Evolutionary conservation across 768 basidiomycete genomes (phyloP).

Genomic region (Tubosaeta sp.): DNA sequence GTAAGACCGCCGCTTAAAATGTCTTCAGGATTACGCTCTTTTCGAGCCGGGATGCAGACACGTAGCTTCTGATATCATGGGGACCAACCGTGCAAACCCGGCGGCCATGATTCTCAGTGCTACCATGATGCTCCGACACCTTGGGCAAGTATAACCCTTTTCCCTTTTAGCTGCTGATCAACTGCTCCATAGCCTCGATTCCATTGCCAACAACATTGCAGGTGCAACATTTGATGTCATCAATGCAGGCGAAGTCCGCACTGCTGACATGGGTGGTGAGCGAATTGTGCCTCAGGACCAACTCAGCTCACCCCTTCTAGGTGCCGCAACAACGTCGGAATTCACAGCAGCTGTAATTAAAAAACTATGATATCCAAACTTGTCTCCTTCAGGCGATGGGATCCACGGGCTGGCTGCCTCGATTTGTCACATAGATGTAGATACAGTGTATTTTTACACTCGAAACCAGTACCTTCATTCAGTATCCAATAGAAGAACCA

Average conservation of each 20-base stretch:
- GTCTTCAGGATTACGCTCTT: slow-evolving; percentile 81
- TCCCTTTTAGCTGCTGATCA: slow-evolving; percentile 15
- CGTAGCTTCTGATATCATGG: slow-evolving; percentile 94
- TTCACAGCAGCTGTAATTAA: slow-evolving; percentile 92
- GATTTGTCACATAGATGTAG: slow-evolving; percentile 24
- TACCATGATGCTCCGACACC: slow-evolving; percentile 96
- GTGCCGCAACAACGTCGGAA: slow-evolving; percentile 87
- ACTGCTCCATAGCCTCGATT: slow-evolving; percentile 61
- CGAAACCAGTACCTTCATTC: slow-evolving; percentile 16
- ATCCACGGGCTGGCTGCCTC: not conserved
- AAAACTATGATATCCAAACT: slow-evolving; percentile 45
- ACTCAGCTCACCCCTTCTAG: slow-evolving; percentile 34
- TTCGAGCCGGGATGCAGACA: slow-evolving; percentile 99
- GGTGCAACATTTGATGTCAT: slow-evolving; percentile 91
- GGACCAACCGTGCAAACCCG: slow-evolving; percentile 93
- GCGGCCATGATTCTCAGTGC: slow-evolving; percentile 96
- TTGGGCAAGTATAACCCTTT: slow-evolving; percentile 57
- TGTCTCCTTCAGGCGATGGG: not conserved
- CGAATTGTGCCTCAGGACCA: slow-evolving; percentile 9
- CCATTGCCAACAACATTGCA: slow-evolving; percentile 91
- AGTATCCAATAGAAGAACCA: not conserved
- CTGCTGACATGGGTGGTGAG: slow-evolving; percentile 93
- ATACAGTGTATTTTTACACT: slow-evolving; percentile 13
- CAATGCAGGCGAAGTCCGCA: slow-evolving; percentile 81
- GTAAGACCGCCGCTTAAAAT: not conserved